Evolutionary conservation across 1,284 basidiomycete species (phyloP), one percentile per base, ranked within the genome.

Genomic region (Trametes pubescens): DNA sequence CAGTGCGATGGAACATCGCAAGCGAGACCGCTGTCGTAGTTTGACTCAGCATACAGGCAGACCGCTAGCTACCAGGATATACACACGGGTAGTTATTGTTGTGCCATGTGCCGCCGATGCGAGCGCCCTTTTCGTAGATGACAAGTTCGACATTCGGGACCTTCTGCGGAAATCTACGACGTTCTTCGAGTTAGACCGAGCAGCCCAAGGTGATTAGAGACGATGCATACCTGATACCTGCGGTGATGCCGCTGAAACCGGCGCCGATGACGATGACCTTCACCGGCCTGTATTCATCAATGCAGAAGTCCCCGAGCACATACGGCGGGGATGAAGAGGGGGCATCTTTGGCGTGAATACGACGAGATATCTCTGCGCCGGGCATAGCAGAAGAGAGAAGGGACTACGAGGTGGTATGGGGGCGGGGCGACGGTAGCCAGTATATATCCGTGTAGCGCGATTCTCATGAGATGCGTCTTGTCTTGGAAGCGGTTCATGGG

Each of bases 91-190:
- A 81, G 52, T 69, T 75, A 57, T 80, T 81, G 37, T 73, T 71
- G 65, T 72, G 78, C 87, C 87, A 89, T 1, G 86, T 84, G 2
- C 88, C 88, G 18, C 87, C 88, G n/a, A 90, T 75, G 1, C 82
- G 85, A 4, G 79, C 76, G 61, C 83, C 82, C 65, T 85, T 84
- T 54, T 90, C 87, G 68, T 88, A 89, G n/a, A 89, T 83, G 0
- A 80, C 81, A 6, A 89, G 69, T 24, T 86, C 76, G 9, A 87
- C 68, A 61, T 88, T 87, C 51, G 80, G 78, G 14, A 88, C 77
- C 51, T 77, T 78, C 74, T 88, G 87, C 9, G 81, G 78, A 65
- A 88, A 84, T 34, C 86, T 86, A 26, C 0, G 16, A 43, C 40
- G 48, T 11, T 13, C 18, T 32, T 4, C 18, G 5, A 1, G 13